phyloP scores from a whole-genome alignment of 2,329 filamentous ascomycete genomes.

The Trichoderma sp. region DNA sequence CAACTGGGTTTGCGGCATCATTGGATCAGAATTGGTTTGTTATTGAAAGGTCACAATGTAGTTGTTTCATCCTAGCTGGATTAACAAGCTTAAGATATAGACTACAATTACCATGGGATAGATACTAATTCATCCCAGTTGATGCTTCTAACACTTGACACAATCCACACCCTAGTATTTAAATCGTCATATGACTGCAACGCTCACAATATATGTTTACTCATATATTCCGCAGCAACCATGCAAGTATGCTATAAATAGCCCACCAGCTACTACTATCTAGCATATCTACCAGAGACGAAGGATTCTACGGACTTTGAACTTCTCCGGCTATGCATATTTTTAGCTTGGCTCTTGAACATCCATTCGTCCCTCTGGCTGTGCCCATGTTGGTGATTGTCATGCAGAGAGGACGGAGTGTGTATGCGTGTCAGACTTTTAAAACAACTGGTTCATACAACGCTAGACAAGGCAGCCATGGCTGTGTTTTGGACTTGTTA shows the following conservation, averaged over 20 bases:
- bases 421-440: background rate
- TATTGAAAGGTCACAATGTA: background rate
- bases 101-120: background rate
- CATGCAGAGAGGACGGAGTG: background rate
- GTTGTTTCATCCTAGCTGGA: background rate
- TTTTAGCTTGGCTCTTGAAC: background rate
- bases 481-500: background rate
- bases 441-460: background rate
- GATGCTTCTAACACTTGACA: background rate
- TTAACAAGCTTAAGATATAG: background rate
- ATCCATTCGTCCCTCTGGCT: background rate
- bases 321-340: background rate
- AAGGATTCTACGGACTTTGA: background rate
- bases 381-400: background rate
- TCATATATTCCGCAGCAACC: background rate
- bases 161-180: background rate
- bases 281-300: background rate
- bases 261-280: background rate
- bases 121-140: background rate
- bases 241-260: background rate
- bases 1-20: background rate
- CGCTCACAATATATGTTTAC: background rate
- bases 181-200: background rate
- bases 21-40: background rate
- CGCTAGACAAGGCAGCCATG: background rate